phyloP scores from a whole-genome alignment of 2,329 filamentous ascomycete genomes.

The Diplodia sapinea region DNA sequence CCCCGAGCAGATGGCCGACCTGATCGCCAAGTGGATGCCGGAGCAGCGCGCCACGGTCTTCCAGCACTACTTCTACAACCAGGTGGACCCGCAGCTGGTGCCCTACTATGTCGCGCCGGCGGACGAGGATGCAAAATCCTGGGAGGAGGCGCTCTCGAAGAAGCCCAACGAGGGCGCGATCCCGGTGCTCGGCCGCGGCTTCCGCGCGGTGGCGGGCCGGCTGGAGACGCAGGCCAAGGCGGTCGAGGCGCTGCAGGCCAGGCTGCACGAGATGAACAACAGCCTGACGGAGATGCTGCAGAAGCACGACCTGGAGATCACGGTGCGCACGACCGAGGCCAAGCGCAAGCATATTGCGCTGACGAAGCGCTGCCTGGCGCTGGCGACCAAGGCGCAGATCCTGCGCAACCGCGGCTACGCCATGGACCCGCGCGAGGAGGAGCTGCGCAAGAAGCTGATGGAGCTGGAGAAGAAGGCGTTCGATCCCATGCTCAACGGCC shows the following conservation, averaged over 20 bases:
- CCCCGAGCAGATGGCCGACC: conserved; percentile 72
- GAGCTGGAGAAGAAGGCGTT: conserved; percentile 71
- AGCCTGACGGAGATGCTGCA: conserved; percentile 74
- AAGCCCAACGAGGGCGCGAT: conserved; percentile 79
- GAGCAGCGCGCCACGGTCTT: conserved; percentile 72
- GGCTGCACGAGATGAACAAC: conserved; percentile 80
- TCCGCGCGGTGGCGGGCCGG: conserved; percentile 72
- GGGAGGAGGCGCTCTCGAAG: conserved; percentile 82
- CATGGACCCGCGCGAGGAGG: conserved; percentile 78
- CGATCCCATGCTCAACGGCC: conserved; percentile 75
- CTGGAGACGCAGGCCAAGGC: conserved; percentile 74
- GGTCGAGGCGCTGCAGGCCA: conserved; percentile 71
- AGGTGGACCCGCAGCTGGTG: conserved; percentile 74
- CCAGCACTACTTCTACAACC: conserved; percentile 87
- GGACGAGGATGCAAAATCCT: conserved; percentile 76
- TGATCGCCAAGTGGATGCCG: conserved; percentile 77
- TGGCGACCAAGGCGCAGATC: conserved; percentile 81
- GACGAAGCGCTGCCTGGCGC: conserved; percentile 72
- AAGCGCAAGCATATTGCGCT: conserved; percentile 74
- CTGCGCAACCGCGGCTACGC: conserved; percentile 82
- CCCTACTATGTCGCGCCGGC: conserved; percentile 75
- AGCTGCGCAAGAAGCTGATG: conserved; percentile 73
- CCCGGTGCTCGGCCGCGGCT: conserved; percentile 77
- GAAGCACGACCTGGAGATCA: conserved; percentile 77
- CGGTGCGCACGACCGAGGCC: conserved; percentile 74